Evolutionary conservation across 768 basidiomycete species (phyloP).

Genomic region (Trametes sanguinea): DNA sequence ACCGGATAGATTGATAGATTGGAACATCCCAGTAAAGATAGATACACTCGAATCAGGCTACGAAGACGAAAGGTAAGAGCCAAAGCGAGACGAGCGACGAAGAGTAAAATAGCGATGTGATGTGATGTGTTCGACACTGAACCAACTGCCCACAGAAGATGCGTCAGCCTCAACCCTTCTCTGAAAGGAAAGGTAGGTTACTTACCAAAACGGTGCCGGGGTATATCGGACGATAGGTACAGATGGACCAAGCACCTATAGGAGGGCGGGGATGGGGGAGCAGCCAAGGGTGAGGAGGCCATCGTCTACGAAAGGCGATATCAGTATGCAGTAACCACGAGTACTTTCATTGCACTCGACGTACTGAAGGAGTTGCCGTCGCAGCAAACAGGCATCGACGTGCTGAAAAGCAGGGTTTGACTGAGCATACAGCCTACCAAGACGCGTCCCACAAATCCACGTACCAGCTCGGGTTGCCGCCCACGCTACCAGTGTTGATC

Average conservation of each 20-base stretch:
- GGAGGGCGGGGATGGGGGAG: conserved; percentile 8
- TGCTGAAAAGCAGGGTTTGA: background rate
- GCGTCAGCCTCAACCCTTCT: background rate
- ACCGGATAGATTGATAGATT: background rate
- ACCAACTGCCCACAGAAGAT: background rate
- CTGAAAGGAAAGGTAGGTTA: background rate
- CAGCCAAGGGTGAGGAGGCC: conserved; percentile 9
- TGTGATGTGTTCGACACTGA: background rate
- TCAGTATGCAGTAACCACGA: too few relatives aligned
- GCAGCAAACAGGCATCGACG: conserved; percentile 19
- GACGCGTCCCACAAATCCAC: background rate
- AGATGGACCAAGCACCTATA: background rate
- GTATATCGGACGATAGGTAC: background rate
- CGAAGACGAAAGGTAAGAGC: conserved; percentile 14
- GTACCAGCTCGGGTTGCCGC: conserved; percentile 14
- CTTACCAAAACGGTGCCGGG: background rate
- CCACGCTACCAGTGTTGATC: conserved; percentile 1
- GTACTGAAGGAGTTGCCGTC: conserved; percentile 14
- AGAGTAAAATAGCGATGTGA: conserved; percentile 15
- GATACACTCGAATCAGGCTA: conserved; percentile 14
- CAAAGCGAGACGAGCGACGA: conserved; percentile 18
- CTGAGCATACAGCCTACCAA: background rate
- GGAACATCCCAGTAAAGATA: background rate
- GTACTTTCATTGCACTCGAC: background rate
- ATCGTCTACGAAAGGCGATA: background rate